Evolutionary conservation across 164 flowering plant genomes (phyloP).

Genomic region (Kalanchoe fedtschenkoi): DNA sequence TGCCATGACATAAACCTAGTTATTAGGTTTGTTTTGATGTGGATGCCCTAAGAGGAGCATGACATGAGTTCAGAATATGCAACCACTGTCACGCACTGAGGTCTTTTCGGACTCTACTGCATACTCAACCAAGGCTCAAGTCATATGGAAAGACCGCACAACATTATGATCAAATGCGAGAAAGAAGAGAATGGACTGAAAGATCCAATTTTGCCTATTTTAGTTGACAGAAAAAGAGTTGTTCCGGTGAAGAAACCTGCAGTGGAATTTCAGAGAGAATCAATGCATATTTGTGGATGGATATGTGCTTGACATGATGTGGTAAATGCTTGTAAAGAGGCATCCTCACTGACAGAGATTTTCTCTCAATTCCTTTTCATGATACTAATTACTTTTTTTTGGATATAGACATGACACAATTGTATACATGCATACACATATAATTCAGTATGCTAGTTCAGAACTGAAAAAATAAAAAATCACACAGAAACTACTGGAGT

Average conservation of each 20-base stretch:
- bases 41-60: slow-evolving; percentile 15
- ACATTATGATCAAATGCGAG: slow-evolving; percentile 48
- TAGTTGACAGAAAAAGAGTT: slow-evolving; percentile 30
- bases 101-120: slow-evolving; percentile 36
- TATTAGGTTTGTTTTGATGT: too few species aligned
- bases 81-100: slow-evolving; percentile 47
- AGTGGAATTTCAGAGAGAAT: slow-evolving; percentile 55
- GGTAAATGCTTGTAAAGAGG: too few species aligned
- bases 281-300: slow-evolving; percentile 43
- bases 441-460: too few species aligned
- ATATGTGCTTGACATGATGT: slow-evolving; percentile 51
- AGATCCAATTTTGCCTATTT: slow-evolving; percentile 18
- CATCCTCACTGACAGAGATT: too few species aligned
- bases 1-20: too few species aligned
- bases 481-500: too few species aligned
- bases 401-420: too few species aligned
- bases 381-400: too few species aligned
- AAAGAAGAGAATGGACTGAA: slow-evolving; percentile 35
- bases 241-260: slow-evolving; percentile 32
- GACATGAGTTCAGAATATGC: slow-evolving; percentile 15
- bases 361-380: too few species aligned
- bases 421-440: too few species aligned
- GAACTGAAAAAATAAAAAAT: too few species aligned
- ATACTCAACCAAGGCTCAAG: slow-evolving; percentile 54
- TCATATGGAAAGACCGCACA: slow-evolving; percentile 42